Base-by-base conservation (phyloP, 1,284 basidiomycete species). In the Sanghuangporus baumii region DNA sequence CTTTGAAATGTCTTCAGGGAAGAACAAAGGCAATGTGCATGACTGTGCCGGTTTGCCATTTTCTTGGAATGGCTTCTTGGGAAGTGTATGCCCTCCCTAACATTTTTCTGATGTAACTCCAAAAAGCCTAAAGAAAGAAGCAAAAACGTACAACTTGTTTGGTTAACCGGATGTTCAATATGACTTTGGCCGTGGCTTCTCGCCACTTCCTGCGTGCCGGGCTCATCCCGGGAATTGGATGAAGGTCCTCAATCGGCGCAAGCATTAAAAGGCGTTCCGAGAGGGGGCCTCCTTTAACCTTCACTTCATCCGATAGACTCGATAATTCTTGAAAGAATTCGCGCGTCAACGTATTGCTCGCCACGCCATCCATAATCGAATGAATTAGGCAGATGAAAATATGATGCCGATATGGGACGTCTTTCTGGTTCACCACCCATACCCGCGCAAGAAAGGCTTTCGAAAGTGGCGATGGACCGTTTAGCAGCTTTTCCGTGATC, bases 81-180 rank as follows among this genome's bases (percentile, higher is more conserved):
- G 83, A 12, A 87, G 74, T 0, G 81, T 81, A 61, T 86, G 83
- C 1, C 84, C 84, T 5, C 84, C 84, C 85, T 86, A n/a, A 12
- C 31, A 20, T 16, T 34, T 12, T 18, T n/a, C n/a, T 16, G 61
- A 16, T 16, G 56, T 40, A 47, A 3, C 34, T 55, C 40, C 23
- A 46, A n/a, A 62, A 23, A 31, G 31, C 20, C 14, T 23, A 11
- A 9, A 34, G 20, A 40, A 26, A 14, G 36, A 38, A 47, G 9
- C 31, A 11, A 26, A 41, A 6, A 47, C 71, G 60, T 68, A 81
- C 82, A 62, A 67, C 71, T 20, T 74, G 66, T 57, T 69, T 79
- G 6, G 68, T 66, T 50, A 68, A 65, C 54, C 74, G 75, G 40
- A 74, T 71, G 3, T 68, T 57, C 14, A 67, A 61, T 41, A 85